A percentile compares a stretch with the other conserved stretches of the same genome.
These are phyloP conservation scores for Tulasnella sp. DNA, from an alignment of 768 basidiomycete genomes.

Conservation along the genomic window DNA sequence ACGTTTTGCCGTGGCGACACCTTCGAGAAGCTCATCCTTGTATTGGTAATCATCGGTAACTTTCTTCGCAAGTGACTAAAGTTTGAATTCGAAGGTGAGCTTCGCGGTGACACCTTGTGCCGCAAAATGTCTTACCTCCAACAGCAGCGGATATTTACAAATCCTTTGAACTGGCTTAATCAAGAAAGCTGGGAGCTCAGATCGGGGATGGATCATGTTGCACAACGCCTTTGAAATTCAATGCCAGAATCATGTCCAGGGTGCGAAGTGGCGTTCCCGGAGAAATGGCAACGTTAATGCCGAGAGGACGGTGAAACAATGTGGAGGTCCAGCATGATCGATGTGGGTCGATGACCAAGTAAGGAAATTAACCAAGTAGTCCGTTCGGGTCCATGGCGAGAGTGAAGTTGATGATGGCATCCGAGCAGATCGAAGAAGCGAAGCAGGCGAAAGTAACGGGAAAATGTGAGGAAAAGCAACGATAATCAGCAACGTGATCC, in stretches of 20 bases:
- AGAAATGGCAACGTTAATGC: not conserved
- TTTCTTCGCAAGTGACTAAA: conserved; percentile 60
- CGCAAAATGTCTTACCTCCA: conserved; percentile 49
- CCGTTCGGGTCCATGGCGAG: too few relatives aligned
- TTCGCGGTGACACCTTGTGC: not conserved
- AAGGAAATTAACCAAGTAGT: too few relatives aligned
- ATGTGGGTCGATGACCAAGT: too few relatives aligned
- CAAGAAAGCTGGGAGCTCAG: conserved; percentile 88
- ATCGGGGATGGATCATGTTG: conserved; percentile 76
- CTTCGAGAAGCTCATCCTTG: conserved; percentile 69
- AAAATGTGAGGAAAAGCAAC: too few relatives aligned
- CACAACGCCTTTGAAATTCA: conserved; percentile 58
- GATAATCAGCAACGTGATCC: too few relatives aligned
- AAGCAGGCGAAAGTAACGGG: too few relatives aligned
- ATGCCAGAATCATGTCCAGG: not conserved
- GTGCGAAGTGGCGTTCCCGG: not conserved
- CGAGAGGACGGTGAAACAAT: too few relatives aligned
- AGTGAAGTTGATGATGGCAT: too few relatives aligned
- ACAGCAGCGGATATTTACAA: conserved; percentile 93
- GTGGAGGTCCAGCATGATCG: too few relatives aligned
- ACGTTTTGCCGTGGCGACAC: conserved; percentile 76
- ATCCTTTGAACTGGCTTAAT: conserved; percentile 98
- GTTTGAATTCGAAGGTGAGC: not conserved
- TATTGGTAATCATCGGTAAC: conserved; percentile 49
- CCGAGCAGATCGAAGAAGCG: too few relatives aligned